phyloP scores from a whole-genome alignment of 768 basidiomycete genomes.

The Leccinum pellstonianum region DNA sequence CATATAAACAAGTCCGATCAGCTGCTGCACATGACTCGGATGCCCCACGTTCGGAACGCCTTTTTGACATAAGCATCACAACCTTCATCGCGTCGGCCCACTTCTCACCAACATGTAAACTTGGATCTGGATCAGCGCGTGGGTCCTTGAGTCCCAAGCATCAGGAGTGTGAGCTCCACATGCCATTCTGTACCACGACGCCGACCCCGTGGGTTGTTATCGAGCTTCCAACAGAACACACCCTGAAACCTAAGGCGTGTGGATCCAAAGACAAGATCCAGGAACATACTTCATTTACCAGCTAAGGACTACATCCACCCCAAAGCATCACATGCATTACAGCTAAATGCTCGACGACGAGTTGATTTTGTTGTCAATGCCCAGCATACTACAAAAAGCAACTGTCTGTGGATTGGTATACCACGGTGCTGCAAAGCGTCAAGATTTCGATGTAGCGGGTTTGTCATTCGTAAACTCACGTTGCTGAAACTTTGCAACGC shows the following conservation, averaged over 20 bases:
- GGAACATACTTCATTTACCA: background rate
- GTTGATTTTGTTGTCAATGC: constrained; percentile 72
- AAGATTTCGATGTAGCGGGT: background rate
- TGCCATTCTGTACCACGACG: constrained; percentile 48
- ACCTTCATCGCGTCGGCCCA: constrained; percentile 77
- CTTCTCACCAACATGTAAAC: constrained; percentile 71
- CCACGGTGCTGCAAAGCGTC: constrained; percentile 52
- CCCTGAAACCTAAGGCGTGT: background rate
- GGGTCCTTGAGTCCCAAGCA: constrained; percentile 66
- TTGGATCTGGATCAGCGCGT: constrained; percentile 65
- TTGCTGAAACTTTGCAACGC: constrained; percentile 37
- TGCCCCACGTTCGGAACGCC: constrained; percentile 54
- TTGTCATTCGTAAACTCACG: constrained; percentile 32
- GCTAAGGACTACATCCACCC: background rate
- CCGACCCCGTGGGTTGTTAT: constrained; percentile 5
- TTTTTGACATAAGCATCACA: constrained; percentile 80
- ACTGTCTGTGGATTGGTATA: constrained; percentile 90
- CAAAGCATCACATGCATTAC: background rate
- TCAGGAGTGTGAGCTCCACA: constrained; percentile 36
- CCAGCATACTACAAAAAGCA: constrained; percentile 78
- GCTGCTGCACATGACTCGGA: too few species aligned
- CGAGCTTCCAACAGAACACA: background rate
- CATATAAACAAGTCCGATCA: too few species aligned
- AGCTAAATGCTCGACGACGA: constrained; percentile 13
- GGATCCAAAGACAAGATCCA: background rate